A percentile compares a stretch with the other conserved stretches of the same genome.
Conservation (phyloP, 2,329 filamentous ascomycete genomes). For the Blastomyces gilchristii region DNA sequence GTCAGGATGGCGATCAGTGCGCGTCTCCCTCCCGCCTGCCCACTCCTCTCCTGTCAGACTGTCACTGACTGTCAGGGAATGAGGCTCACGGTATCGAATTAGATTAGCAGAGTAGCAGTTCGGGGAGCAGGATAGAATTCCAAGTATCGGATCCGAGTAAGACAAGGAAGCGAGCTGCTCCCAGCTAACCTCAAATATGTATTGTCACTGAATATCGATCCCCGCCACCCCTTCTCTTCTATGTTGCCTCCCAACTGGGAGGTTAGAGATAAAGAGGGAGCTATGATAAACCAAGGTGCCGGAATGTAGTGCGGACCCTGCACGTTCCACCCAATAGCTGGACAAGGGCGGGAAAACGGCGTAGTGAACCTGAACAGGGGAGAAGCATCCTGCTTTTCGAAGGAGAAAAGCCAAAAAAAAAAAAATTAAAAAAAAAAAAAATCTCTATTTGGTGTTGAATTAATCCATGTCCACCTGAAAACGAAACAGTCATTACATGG, state of each 20-base stretch:
- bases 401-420: neutral
- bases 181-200: neutral
- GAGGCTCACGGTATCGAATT: neutral
- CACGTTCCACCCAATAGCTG: neutral
- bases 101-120: neutral
- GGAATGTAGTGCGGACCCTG: neutral
- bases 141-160: neutral
- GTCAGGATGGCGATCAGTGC: neutral
- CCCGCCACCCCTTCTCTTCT: neutral
- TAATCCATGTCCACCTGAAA: conserved; percentile 2
- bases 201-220: neutral
- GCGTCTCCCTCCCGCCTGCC: neutral
- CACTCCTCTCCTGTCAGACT: neutral
- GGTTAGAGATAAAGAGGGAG: neutral
- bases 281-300: neutral
- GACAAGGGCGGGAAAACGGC: neutral
- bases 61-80: neutral
- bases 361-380: neutral
- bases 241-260: neutral
- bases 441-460: neutral
- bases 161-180: neutral
- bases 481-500: neutral
- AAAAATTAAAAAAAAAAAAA: neutral
- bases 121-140: neutral
- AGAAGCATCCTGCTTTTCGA: neutral